Conservation (phyloP, 768 basidiomycete species). For the Hydnum rufescens region DNA sequence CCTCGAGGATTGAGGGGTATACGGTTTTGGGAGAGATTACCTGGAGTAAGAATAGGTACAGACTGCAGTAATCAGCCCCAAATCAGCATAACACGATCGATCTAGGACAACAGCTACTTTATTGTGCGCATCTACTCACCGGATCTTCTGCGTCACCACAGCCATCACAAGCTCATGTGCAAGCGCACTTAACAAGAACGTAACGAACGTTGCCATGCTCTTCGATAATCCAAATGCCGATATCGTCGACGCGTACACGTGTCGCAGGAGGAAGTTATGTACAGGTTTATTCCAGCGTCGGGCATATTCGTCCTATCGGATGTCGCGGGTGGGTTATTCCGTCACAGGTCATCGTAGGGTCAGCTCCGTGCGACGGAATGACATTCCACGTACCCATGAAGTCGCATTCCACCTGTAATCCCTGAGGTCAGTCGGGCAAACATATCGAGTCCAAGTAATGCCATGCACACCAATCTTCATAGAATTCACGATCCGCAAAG, state of each 20-base stretch:
- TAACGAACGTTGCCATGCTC: conserved; percentile 72
- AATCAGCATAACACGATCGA: no score
- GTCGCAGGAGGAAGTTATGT: conserved; percentile 77
- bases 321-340: no score
- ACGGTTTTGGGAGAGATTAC: conserved; percentile 18
- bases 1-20: background rate
- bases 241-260: conserved; percentile 86
- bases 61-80: no score
- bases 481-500: conserved; percentile 95
- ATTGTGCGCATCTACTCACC: no score
- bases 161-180: conserved; percentile 95
- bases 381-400: no score
- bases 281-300: conserved; percentile 99
- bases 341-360: no score
- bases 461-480: conserved; percentile 59
- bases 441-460: conserved; percentile 6
- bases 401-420: conserved; percentile 78
- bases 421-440: background rate
- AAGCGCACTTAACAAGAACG: conserved; percentile 77
- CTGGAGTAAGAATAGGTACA: conserved; percentile 72
- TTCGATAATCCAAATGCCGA: conserved; percentile 54
- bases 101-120: no score
- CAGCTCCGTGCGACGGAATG: no score
- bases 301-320: conserved; percentile 95
- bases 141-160: conserved; percentile 79